These are phyloP conservation scores for Neospermospora avenae DNA, from an alignment of 2,329 filamentous ascomycete species.

Conservation along the genomic window DNA sequence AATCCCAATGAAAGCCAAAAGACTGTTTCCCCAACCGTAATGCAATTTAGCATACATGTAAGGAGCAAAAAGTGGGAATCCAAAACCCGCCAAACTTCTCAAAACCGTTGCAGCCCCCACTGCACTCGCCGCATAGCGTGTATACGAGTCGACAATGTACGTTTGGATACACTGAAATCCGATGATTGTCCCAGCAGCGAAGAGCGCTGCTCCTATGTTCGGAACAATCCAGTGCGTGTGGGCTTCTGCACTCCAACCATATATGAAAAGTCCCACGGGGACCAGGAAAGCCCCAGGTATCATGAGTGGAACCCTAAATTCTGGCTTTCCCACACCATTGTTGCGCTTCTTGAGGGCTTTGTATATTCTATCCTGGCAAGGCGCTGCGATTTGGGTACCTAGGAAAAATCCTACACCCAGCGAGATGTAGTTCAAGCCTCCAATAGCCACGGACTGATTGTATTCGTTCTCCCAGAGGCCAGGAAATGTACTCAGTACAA, in stretches of 20 bases:
- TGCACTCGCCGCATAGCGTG: conserved; percentile 36
- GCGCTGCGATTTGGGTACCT: conserved; percentile 36
- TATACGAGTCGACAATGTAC: conserved; percentile 52
- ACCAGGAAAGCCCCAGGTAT: conserved; percentile 51
- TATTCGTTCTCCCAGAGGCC: conserved; percentile 55
- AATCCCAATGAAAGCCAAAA: conserved; percentile 48
- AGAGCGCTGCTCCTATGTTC: conserved; percentile 51
- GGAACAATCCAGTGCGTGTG: conserved; percentile 54
- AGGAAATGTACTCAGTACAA: conserved; percentile 59
- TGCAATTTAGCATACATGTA: conserved; percentile 31
- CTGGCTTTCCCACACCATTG: conserved; percentile 43
- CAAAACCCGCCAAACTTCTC: conserved; percentile 31
- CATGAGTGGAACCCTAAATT: conserved; percentile 62
- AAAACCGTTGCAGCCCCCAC: conserved; percentile 39
- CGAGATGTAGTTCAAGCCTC: conserved; percentile 54
- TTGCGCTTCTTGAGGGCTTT: conserved; percentile 27
- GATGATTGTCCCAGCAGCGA: conserved; percentile 45
- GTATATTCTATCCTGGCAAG: conserved; percentile 35
- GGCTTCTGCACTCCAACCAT: conserved; percentile 54
- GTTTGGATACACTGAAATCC: conserved; percentile 39
- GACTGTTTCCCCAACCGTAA: conserved; percentile 49
- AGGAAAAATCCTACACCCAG: conserved; percentile 43
- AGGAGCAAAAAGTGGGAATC: conserved; percentile 30
- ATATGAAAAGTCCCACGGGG: conserved; percentile 54
- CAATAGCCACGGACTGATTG: conserved; percentile 51